Base-by-base conservation (phyloP, 768 basidiomycete species). In the Amyloporia xantha region DNA sequence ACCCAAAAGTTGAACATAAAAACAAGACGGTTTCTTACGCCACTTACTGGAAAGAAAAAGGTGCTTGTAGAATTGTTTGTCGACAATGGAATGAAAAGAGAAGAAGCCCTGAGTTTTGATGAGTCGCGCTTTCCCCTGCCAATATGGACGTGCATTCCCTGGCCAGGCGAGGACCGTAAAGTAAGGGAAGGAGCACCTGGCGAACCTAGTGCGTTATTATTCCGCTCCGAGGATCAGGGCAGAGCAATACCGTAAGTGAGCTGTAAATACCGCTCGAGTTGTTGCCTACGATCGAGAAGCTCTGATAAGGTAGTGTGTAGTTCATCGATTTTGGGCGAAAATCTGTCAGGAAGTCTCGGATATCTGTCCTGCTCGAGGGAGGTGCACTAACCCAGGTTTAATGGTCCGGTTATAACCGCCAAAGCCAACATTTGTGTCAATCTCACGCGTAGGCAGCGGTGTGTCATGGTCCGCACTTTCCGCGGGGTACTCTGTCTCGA, bases 121-220 rank as follows among this genome's bases (percentile, higher is more conserved):
- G 73, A 75, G 51, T 88, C 85, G 24, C 82, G 79, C 62, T 80
- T 89, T 4, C 74, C 67, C 55, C 75, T 79, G 23, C 74, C 71
- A 23, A 91, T 66, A 54, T 91, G 89, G 36, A 91, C 75, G 61
- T 87, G 84, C 72, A 83, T 78, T 4, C 90, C 90, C 38, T 82
- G 79, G 9, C 74, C 73, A 15, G 81, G 74, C 1, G 77, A 83
- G 21, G 79, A 77, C 33, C 87, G 81, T 39, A 92, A 71, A 11
- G 86, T 82, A 52, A 91, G 59, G 11, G 89, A 89, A 20, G 84
- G 79, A 1, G 82, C 77, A 65, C 70, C 89, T 91, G 44, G 41
- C 38, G 12, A 33, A 12, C 10, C 11, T 12, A 25, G 13, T 15
- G 3, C n/a, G 23, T 44, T 24, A 49, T 27, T n/a, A n/a, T n/a